A percentile compares a stretch with the other conserved stretches of the same genome.
Evolutionary conservation across 2,329 filamentous ascomycete species (phyloP).

Genomic region (Penicillium sp.): DNA sequence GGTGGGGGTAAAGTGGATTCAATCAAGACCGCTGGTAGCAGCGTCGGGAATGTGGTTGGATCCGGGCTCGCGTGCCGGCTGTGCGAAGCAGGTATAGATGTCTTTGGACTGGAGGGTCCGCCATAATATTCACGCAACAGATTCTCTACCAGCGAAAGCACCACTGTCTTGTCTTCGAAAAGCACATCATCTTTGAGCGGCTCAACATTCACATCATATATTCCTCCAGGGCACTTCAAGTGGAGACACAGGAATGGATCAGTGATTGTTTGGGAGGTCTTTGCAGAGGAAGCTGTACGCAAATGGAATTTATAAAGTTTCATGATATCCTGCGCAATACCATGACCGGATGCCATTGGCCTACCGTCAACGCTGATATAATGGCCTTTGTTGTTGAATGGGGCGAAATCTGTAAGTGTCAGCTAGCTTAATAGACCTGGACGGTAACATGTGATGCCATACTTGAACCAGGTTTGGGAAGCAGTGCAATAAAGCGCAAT

Average conservation of each 20-base stretch:
- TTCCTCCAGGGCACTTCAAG: conserved; percentile 57
- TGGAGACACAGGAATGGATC: conserved; percentile 63
- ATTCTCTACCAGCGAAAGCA: conserved; percentile 51
- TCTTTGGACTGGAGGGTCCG: neutral
- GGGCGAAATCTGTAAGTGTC: conserved; percentile 41
- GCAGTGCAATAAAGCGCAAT: conserved; percentile 54
- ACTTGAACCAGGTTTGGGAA: conserved; percentile 54
- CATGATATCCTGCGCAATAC: conserved; percentile 59
- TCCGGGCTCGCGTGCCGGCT: neutral
- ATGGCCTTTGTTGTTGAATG: conserved; percentile 44
- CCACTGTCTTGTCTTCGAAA: conserved; percentile 54
- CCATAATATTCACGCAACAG: conserved; percentile 36
- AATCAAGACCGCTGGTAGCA: neutral
- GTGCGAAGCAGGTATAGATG: neutral
- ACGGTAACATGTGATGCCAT: neutral
- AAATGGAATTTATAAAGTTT: conserved; percentile 57
- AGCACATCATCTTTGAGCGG: conserved; percentile 67
- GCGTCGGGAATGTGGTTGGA: neutral
- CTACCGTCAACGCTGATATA: conserved; percentile 64
- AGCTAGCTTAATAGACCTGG: conserved; percentile 15
- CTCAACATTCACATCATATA: conserved; percentile 67
- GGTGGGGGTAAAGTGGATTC: neutral
- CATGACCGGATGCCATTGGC: conserved; percentile 56
- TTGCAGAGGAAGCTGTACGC: conserved; percentile 38
- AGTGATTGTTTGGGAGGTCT: conserved; percentile 36